These are phyloP conservation scores for Ganoderma lingzhi DNA, from an alignment of 1,284 basidiomycete genomes.

Conservation along the genomic window DNA sequence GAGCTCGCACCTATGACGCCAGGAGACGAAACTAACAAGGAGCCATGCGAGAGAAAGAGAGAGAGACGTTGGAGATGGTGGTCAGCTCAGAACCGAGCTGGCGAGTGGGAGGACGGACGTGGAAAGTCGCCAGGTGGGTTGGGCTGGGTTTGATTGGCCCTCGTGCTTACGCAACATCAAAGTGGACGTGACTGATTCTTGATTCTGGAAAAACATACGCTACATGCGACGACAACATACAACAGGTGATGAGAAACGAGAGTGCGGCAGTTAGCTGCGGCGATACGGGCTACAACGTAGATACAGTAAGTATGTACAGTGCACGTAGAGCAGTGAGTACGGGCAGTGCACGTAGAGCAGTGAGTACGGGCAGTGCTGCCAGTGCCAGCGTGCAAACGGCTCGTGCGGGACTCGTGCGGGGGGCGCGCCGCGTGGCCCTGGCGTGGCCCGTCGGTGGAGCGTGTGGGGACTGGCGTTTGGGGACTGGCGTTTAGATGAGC, in stretches of 20 bases:
- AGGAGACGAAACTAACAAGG: conserved; percentile 35
- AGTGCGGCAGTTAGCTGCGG: not conserved
- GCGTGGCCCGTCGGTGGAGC: too few species aligned
- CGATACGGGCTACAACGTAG: conserved; percentile 18
- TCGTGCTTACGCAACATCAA: conserved; percentile 38
- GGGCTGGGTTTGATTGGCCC: conserved; percentile 37
- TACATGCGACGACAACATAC: conserved; percentile 10
- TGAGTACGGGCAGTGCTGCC: not conserved
- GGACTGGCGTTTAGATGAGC: conserved; percentile 12
- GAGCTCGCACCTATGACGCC: conserved; percentile 38
- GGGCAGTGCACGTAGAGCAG: not conserved
- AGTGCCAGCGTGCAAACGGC: too few species aligned
- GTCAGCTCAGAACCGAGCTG: conserved; percentile 36
- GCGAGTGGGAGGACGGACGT: conserved; percentile 18
- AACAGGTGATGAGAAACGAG: conserved; percentile 6
- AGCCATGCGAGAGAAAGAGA: conserved; percentile 35
- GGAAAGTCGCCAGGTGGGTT: conserved; percentile 26
- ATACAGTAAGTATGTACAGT: conserved; percentile 1
- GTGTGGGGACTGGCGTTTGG: not conserved
- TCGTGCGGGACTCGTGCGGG: too few species aligned
- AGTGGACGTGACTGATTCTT: conserved; percentile 26
- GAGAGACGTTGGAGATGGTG: conserved; percentile 20
- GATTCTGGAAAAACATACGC: conserved; percentile 26
- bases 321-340: not conserved
- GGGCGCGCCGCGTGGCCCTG: too few species aligned